Percentiles rank a stretch among this genome's conserved stretches.
phyloP scores from a whole-genome alignment of 345 rosid species.

The Pugionium dolabratum region DNA sequence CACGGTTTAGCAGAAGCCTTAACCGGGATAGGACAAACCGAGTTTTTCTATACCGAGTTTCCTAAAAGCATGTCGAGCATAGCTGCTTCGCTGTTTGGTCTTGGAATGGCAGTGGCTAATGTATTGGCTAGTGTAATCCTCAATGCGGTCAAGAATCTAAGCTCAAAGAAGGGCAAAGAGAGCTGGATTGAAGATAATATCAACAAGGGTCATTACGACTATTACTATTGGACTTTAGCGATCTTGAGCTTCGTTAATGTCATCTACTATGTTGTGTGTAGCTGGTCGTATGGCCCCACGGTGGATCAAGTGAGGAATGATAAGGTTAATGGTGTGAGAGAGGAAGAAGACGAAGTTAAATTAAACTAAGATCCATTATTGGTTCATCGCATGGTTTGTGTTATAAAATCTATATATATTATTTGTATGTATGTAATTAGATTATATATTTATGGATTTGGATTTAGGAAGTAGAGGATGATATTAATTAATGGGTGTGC shows the following conservation, averaged over 20 bases:
- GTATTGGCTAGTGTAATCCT: constrained; percentile 61
- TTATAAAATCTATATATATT: constrained; percentile 13
- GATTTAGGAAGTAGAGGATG: constrained; percentile 35
- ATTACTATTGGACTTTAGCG: constrained; percentile 78
- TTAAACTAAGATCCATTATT: constrained; percentile 17
- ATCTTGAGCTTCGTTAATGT: constrained; percentile 57
- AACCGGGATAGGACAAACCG: constrained; percentile 68
- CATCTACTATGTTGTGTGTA: constrained; percentile 63
- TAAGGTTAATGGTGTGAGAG: constrained; percentile 44
- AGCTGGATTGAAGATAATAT: constrained; percentile 76
- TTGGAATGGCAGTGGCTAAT: constrained; percentile 72
- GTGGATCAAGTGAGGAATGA: constrained; percentile 42
- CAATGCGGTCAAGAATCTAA: constrained; percentile 40
- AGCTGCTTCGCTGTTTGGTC: constrained; percentile 58
- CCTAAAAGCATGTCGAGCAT: constrained; percentile 83
- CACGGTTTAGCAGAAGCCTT: constrained; percentile 81
- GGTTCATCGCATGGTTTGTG: constrained; percentile 24
- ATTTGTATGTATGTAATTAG: constrained; percentile 40
- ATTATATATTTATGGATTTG: constrained; percentile 27
- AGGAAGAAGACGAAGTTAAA: constrained; percentile 44
- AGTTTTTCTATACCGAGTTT: constrained; percentile 74
- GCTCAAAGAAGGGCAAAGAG: constrained; percentile 46
- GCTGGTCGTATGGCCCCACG: constrained; percentile 77
- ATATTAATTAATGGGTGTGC: constrained; percentile 14
- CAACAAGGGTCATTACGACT: constrained; percentile 72